These are phyloP conservation scores for Brassica incana DNA, from an alignment of 345 rosid genomes.

Conservation along the genomic window DNA sequence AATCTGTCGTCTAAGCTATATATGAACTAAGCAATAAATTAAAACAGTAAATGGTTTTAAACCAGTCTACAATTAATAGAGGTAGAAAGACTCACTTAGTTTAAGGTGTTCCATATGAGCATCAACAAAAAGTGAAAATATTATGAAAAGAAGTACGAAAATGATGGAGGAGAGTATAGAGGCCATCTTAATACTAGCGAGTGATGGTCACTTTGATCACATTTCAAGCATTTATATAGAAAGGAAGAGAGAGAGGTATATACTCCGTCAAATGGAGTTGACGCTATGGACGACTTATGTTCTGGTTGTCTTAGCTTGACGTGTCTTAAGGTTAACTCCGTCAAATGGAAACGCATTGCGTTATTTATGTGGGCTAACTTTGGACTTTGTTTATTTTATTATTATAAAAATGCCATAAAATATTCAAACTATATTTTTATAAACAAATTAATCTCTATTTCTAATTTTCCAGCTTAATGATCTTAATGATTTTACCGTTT, in stretches of 20 bases:
- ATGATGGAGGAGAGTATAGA: conserved; percentile 1
- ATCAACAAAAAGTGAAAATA: neutral
- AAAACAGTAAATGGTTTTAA: neutral
- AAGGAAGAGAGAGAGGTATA: neutral
- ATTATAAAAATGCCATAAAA: too few relatives aligned
- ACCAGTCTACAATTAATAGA: too few relatives aligned
- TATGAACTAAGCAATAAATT: neutral
- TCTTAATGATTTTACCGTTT: too few relatives aligned
- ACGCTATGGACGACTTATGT: neutral
- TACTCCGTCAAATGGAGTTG: neutral
- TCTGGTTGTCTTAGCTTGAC: neutral
- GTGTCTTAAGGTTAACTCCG: neutral
- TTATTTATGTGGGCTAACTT: too few relatives aligned
- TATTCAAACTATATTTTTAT: too few relatives aligned
- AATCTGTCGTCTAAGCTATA: neutral
- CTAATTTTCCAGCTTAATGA: too few relatives aligned
- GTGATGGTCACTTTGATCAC: neutral
- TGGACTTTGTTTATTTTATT: too few relatives aligned
- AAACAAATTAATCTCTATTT: too few relatives aligned
- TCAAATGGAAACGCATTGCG: neutral
- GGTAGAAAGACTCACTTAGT: conserved; percentile 14
- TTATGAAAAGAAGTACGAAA: conserved; percentile 8
- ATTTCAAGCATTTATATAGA: neutral
- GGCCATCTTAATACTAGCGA: neutral
- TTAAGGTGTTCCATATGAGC: conserved; percentile 12